A percentile compares a stretch with the other conserved stretches of the same genome.
These are phyloP conservation scores for Diaporthe sp. DNA, from an alignment of 2,329 filamentous ascomycete genomes.

Conservation along the genomic window DNA sequence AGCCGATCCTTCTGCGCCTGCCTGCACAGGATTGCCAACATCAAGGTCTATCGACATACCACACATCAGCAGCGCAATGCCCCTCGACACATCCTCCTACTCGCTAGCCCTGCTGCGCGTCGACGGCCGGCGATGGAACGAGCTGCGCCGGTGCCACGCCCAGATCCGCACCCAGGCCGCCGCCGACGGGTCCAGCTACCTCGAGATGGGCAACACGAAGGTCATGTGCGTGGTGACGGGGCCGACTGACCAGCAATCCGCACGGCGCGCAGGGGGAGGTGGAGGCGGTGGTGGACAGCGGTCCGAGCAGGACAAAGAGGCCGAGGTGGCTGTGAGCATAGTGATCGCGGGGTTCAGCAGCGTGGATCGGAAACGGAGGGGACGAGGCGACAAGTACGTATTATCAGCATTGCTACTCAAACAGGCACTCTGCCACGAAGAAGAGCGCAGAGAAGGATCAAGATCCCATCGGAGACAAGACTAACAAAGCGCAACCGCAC, in stretches of 20 bases:
- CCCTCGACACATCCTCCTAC: slow-evolving; percentile 94
- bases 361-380: slow-evolving; percentile 84
- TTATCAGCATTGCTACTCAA: background rate
- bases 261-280: slow-evolving; percentile 58
- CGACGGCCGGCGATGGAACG: slow-evolving; percentile 94
- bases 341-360: slow-evolving; percentile 89
- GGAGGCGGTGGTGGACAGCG: slow-evolving; percentile 53
- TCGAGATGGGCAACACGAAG: slow-evolving; percentile 98
- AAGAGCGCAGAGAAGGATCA: background rate
- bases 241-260: slow-evolving; percentile 73
- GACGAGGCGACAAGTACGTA: slow-evolving; percentile 82
- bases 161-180: slow-evolving; percentile 94
- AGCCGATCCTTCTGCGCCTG: too few species aligned
- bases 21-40: background rate
- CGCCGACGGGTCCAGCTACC: slow-evolving; percentile 91
- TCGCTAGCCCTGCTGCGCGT: slow-evolving; percentile 85
- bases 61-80: slow-evolving; percentile 69
- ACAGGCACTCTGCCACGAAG: background rate
- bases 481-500: background rate
- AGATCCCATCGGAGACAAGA: background rate
- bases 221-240: slow-evolving; percentile 94
- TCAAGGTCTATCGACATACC: background rate
- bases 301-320: slow-evolving; percentile 58
- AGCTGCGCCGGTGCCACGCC: slow-evolving; percentile 87
- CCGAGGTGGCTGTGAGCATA: slow-evolving; percentile 83